Conservation (phyloP, 2,329 filamentous ascomycete genomes). For the Arthrobotrys musiformis region DNA sequence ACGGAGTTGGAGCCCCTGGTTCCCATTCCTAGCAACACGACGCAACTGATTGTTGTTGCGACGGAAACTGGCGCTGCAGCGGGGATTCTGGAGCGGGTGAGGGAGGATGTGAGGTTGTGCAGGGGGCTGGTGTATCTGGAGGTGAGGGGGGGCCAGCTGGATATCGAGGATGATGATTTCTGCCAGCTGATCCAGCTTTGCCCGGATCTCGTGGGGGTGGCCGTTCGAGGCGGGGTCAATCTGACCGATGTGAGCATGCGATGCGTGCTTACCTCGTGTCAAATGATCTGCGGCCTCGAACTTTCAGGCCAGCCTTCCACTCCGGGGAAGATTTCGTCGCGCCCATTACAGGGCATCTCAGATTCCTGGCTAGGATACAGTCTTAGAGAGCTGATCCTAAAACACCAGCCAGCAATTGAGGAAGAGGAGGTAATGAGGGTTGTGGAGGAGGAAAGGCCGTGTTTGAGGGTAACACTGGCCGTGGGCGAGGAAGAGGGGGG, state of each 20-base stretch:
- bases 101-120: neutral
- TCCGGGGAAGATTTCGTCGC: neutral
- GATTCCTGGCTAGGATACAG: neutral
- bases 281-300: conserved; percentile 13
- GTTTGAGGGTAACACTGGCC: neutral
- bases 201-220: conserved; percentile 16
- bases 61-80: conserved; percentile 6
- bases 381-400: conserved; percentile 7
- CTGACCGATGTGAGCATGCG: conserved; percentile 15
- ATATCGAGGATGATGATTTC: conserved; percentile 11
- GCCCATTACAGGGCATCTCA: neutral
- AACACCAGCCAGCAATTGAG: neutral
- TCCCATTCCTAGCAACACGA: neutral
- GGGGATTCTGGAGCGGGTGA: conserved; percentile 13
- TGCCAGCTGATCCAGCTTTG: neutral
- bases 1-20: neutral
- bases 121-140: neutral
- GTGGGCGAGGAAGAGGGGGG: neutral
- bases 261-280: conserved; percentile 6
- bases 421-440: neutral
- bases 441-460: neutral
- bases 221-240: conserved; percentile 6
- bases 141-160: neutral
- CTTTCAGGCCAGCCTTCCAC: conserved; percentile 7
- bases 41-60: conserved; percentile 1